Conservation (phyloP, 306 rosid species). For the Cucurbita ficifolia region DNA sequence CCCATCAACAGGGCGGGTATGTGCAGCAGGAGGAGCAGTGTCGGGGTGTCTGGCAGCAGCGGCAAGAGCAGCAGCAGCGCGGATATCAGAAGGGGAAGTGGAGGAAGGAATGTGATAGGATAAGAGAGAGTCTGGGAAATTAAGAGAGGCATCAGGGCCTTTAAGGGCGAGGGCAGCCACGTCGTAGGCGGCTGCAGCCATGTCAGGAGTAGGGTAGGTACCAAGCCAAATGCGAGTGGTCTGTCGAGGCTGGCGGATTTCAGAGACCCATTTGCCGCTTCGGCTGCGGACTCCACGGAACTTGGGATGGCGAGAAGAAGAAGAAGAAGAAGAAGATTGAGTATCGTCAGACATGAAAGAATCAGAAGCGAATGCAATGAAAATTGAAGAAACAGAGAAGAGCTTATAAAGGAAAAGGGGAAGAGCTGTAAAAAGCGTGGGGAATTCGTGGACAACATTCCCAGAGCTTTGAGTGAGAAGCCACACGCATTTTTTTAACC, state of each 20-base stretch:
- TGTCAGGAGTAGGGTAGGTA: constrained; percentile 59
- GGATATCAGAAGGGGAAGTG: constrained; percentile 44
- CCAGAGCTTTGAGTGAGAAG: too few relatives aligned
- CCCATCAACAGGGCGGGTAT: background rate
- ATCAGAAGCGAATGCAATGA: too few relatives aligned
- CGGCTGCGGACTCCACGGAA: constrained; percentile 62
- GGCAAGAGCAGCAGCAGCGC: constrained; percentile 66
- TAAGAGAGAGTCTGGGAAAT: constrained; percentile 40
- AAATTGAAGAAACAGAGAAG: too few relatives aligned
- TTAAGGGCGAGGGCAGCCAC: constrained; percentile 80
- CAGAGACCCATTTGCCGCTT: constrained; percentile 93
- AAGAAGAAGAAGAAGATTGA: too few relatives aligned
- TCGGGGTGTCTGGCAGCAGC: constrained; percentile 20
- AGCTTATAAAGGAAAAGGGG: background rate
- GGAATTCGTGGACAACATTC: constrained; percentile 18
- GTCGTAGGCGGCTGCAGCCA: constrained; percentile 95
- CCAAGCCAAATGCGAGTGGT: constrained; percentile 89
- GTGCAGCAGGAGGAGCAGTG: background rate
- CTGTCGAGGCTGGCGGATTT: constrained; percentile 87
- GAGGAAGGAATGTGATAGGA: constrained; percentile 62
- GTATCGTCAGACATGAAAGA: background rate
- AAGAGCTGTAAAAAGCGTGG: constrained; percentile 40
- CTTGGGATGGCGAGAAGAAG: constrained; percentile 12
- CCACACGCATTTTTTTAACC: too few relatives aligned
- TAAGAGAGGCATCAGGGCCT: constrained; percentile 49